These are phyloP conservation scores for Tetragonia tetragonoides DNA, from an alignment of 148 eudicot species.

Conservation along the genomic window DNA sequence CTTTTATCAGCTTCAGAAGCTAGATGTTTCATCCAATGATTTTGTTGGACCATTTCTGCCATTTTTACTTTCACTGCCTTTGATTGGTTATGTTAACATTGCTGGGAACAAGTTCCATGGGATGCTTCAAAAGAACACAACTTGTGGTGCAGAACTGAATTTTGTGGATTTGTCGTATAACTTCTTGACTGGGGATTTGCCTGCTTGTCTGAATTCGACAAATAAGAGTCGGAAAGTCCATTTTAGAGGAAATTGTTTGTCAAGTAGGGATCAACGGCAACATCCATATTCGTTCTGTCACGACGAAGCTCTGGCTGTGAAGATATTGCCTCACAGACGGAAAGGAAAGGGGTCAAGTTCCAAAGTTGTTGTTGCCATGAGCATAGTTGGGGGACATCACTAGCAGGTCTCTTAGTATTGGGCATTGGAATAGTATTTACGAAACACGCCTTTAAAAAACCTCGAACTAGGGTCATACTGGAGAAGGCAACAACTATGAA, in stretches of 20 bases:
- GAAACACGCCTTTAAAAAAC: constrained; percentile 26
- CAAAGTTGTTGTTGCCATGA: constrained; percentile 57
- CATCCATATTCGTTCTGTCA: constrained; percentile 44
- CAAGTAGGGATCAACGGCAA: constrained; percentile 40
- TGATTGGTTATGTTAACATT: constrained; percentile 45
- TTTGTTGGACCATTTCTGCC: constrained; percentile 39
- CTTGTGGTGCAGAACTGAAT: constrained; percentile 42
- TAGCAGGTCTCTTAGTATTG: constrained; percentile 50
- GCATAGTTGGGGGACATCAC: constrained; percentile 63
- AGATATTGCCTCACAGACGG: constrained; percentile 31
- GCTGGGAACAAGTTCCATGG: constrained; percentile 57
- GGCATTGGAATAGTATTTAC: constrained; percentile 35
- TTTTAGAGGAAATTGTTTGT: constrained; percentile 51
- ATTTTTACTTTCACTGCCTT: constrained; percentile 45
- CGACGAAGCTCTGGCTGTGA: constrained; percentile 72
- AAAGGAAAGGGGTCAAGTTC: constrained; percentile 29
- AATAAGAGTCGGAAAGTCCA: constrained; percentile 21
- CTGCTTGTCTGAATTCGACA: constrained; percentile 39
- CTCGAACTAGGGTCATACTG: constrained; percentile 44
- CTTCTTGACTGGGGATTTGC: constrained; percentile 59
- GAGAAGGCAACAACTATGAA: constrained; percentile 56
- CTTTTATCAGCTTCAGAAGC: constrained; percentile 46
- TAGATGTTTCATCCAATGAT: constrained; percentile 56
- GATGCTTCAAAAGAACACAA: constrained; percentile 35
- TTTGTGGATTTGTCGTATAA: constrained; percentile 55